Percentiles rank a stretch among this genome's conserved stretches.
phyloP scores from a whole-genome alignment of 169 alveolate species.

The Plasmodium knowlesi region DNA sequence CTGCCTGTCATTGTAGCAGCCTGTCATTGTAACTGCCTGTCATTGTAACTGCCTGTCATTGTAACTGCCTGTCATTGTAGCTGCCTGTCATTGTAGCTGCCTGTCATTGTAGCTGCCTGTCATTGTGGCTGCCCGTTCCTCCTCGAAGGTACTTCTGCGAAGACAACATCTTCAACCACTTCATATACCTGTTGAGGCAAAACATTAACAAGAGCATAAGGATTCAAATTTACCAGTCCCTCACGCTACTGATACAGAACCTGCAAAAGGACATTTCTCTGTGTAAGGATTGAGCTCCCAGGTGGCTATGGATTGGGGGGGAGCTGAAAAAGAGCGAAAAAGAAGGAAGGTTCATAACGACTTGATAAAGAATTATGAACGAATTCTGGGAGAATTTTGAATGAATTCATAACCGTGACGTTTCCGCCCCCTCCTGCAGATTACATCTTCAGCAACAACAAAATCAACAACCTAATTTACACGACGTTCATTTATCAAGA shows the following conservation, averaged over 20 bases:
- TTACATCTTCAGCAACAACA: constrained; percentile 62
- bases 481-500: constrained; percentile 63
- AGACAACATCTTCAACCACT: constrained; percentile 54
- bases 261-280: constrained; percentile 55
- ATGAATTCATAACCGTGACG: neutral
- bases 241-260: constrained; percentile 39
- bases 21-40: no score
- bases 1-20: neutral
- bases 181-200: constrained; percentile 43
- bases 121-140: neutral
- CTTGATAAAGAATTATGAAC: no score
- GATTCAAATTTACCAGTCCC: constrained; percentile 55
- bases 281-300: constrained; percentile 6
- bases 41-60: neutral
- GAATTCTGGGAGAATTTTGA: no score
- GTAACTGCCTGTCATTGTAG: neutral
- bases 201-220: constrained; percentile 41
- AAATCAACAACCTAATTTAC: constrained; percentile 44
- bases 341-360: neutral
- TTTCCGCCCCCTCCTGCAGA: neutral
- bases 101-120: neutral
- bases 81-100: no score
- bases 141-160: constrained; percentile 56
- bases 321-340: neutral
- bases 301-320: neutral